Evolutionary conservation across 2,329 filamentous ascomycete species (phyloP).

Genomic region (Biscogniauxia sp.): DNA sequence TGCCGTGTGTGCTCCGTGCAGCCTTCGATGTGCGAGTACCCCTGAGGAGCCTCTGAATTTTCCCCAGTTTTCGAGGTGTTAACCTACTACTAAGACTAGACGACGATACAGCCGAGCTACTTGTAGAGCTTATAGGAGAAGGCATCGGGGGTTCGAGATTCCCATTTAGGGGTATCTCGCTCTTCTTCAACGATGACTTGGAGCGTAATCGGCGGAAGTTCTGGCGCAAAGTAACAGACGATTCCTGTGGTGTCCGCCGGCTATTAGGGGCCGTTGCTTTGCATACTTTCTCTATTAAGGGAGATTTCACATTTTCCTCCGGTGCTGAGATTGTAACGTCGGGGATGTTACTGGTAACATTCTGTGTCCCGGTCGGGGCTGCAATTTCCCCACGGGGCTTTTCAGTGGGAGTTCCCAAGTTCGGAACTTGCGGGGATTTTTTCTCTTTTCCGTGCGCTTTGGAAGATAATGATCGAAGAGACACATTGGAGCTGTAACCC

Average conservation of each 20-base stretch:
- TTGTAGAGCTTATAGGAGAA: constrained; percentile 29
- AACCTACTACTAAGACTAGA: constrained; percentile 36
- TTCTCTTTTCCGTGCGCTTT: constrained; percentile 31
- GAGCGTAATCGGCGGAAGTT: constrained; percentile 4
- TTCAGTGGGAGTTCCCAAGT: constrained; percentile 2
- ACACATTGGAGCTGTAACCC: constrained; percentile 60
- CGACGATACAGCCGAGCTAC: constrained; percentile 30
- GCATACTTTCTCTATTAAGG: background rate
- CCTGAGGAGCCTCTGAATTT: constrained; percentile 41
- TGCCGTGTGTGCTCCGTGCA: constrained; percentile 33
- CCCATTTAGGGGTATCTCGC: constrained; percentile 4
- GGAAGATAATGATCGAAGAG: constrained; percentile 49
- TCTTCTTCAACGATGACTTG: constrained; percentile 5
- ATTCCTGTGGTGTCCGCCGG: background rate
- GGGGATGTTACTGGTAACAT: background rate
- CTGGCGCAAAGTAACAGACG: constrained; percentile 11
- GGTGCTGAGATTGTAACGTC: background rate
- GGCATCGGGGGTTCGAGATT: constrained; percentile 21
- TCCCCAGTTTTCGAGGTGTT: constrained; percentile 36
- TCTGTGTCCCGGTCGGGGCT: background rate
- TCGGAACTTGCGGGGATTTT: constrained; percentile 12
- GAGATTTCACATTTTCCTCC: background rate
- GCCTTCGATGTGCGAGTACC: constrained; percentile 32
- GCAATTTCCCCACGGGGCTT: background rate
- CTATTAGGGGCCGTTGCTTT: background rate